Percentiles rank a stretch among this genome's conserved stretches.
phyloP scores from a whole-genome alignment of 352 stramenopile species.

The Phytophthora pistaciae region DNA sequence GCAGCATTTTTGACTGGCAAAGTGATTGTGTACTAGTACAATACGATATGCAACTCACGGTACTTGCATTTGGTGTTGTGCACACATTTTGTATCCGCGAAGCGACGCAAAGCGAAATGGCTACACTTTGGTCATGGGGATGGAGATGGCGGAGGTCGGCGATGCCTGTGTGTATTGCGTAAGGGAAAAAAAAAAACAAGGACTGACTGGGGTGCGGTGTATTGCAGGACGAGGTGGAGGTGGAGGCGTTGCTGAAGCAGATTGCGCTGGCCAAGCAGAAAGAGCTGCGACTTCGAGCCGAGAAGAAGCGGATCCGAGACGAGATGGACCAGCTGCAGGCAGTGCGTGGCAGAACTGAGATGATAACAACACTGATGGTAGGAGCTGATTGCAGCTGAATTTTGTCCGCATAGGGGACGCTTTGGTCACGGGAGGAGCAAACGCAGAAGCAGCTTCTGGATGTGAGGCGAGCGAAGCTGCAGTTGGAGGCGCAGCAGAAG shows the following conservation, averaged over 20 bases:
- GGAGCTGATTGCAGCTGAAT: not conserved
- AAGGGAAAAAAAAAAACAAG: not conserved
- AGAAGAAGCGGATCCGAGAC: conserved; percentile 73
- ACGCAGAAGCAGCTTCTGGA: conserved; percentile 52
- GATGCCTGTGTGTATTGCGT: not conserved
- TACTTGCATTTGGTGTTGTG: not conserved
- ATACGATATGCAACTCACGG: not conserved
- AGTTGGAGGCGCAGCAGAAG: conserved; percentile 40
- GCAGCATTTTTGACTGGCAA: conserved; percentile 34
- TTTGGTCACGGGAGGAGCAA: conserved; percentile 60
- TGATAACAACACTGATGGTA: not conserved
- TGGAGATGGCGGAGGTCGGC: conserved; percentile 15
- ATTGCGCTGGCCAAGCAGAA: conserved; percentile 65
- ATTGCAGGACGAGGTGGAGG: conserved; percentile 46
- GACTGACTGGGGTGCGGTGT: not conserved
- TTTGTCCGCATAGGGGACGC: conserved; percentile 31
- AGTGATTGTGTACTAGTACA: not conserved
- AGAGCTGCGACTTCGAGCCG: conserved; percentile 67
- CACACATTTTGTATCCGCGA: not conserved
- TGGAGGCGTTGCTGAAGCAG: conserved; percentile 66
- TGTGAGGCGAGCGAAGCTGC: conserved; percentile 43
- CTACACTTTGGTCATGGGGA: conserved; percentile 21
- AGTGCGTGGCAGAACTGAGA: conserved; percentile 21
- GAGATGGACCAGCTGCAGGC: conserved; percentile 58
- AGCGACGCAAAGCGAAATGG: conserved; percentile 20